Percentiles rank a stretch among this genome's conserved stretches.
Evolutionary conservation across 2,329 filamentous ascomycete genomes (phyloP).

Genomic region (Colletotrichum shisoi): DNA sequence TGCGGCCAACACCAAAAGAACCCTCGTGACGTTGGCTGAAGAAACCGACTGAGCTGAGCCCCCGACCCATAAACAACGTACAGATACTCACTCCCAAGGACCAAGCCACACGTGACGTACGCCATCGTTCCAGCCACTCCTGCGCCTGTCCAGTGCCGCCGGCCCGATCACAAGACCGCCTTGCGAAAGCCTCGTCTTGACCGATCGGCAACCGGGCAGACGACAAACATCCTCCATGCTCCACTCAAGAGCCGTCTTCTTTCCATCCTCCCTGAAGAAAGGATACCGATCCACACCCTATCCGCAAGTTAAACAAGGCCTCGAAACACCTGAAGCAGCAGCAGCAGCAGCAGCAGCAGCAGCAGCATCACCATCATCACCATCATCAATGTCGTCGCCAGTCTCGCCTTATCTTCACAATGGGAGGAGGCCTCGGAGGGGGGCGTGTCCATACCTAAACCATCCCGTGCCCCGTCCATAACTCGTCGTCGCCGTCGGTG

Average conservation of each 20-base stretch:
- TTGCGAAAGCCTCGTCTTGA: conserved; percentile 29
- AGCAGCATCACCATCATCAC: conserved; percentile 12
- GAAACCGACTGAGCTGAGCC: not conserved
- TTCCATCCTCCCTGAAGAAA: not conserved
- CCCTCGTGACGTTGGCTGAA: conserved; percentile 1
- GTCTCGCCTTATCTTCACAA: conserved; percentile 30
- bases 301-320: conserved; percentile 12
- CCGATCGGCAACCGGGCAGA: conserved; percentile 35
- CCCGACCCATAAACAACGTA: not conserved
- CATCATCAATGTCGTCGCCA: not conserved
- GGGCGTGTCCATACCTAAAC: not conserved
- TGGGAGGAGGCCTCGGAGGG: conserved; percentile 2
- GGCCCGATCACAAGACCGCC: conserved; percentile 34
- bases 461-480: not conserved
- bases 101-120: conserved; percentile 37
- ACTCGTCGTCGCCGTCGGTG: conserved; percentile 22
- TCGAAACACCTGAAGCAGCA: conserved; percentile 12
- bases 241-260: conserved; percentile 16
- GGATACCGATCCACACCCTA: conserved; percentile 9
- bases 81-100: not conserved
- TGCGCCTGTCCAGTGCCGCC: not conserved
- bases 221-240: not conserved
- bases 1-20: conserved; percentile 3
- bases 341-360: conserved; percentile 11
- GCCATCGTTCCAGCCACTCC: conserved; percentile 35